phyloP scores from a whole-genome alignment of 2,329 filamentous ascomycete genomes.

The Exophiala viscosa region DNA sequence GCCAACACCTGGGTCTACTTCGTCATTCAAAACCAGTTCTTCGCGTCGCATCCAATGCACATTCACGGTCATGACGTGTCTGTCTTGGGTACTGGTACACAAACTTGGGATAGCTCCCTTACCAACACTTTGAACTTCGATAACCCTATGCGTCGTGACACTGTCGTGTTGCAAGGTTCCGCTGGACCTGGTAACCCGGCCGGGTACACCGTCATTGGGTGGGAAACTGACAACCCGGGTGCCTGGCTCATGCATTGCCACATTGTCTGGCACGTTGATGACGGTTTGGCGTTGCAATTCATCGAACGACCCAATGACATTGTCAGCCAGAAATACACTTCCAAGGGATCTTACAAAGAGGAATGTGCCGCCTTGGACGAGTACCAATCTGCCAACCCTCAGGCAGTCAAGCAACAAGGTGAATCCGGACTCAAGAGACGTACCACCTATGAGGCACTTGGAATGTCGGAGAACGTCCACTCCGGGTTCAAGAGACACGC shows the following conservation, averaged over 20 bases:
- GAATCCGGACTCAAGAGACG: constrained; percentile 19
- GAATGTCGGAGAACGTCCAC: constrained; percentile 3
- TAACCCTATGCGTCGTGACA: constrained; percentile 65
- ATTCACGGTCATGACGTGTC: constrained; percentile 68
- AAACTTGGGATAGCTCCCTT: constrained; percentile 43
- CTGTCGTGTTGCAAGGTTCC: constrained; percentile 33
- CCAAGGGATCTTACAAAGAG: constrained; percentile 16
- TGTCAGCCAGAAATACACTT: constrained; percentile 12
- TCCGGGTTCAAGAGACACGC: constrained; percentile 14
- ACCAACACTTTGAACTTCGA: constrained; percentile 58
- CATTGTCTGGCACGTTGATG: constrained; percentile 71
- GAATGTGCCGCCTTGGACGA: constrained; percentile 17
- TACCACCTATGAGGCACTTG: constrained; percentile 7
- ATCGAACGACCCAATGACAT: constrained; percentile 25
- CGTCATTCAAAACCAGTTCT: constrained; percentile 29
- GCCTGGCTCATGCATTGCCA: constrained; percentile 77
- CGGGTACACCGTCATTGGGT: constrained; percentile 61
- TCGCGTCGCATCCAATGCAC: constrained; percentile 60
- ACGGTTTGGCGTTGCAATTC: constrained; percentile 57
- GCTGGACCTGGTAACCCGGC: constrained; percentile 14
- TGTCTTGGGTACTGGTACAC: constrained; percentile 54
- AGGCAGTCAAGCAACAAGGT: constrained; percentile 11
- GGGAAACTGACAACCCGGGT: constrained; percentile 45
- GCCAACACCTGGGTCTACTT: constrained; percentile 27
- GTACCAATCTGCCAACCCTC: constrained; percentile 13